phyloP scores from a whole-genome alignment of 257 asterid genomes.

The Rehmannia glutinosa region DNA sequence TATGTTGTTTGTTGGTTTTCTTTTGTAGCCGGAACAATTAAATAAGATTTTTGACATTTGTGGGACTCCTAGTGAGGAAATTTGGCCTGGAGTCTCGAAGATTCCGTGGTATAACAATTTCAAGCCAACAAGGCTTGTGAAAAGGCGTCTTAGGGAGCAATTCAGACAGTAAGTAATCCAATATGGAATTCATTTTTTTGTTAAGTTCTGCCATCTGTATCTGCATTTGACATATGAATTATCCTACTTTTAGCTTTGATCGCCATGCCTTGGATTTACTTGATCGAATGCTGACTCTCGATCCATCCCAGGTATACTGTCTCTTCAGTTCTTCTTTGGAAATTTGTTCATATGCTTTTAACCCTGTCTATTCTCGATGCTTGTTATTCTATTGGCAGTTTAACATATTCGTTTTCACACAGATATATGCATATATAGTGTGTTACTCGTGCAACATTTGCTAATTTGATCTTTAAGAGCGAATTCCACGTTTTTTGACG shows the following conservation, averaged over 20 bases:
- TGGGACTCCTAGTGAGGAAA: conserved; percentile 73
- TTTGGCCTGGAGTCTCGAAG: conserved; percentile 90
- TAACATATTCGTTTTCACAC: no score
- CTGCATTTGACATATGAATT: conserved; percentile 8
- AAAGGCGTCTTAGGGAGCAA: conserved; percentile 78
- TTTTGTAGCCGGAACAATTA: conserved; percentile 74
- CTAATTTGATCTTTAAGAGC: conserved; percentile 12
- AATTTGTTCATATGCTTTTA: neutral
- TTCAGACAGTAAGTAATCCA: conserved; percentile 65
- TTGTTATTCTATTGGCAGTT: no score
- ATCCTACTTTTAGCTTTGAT: conserved; percentile 57
- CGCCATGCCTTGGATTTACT: conserved; percentile 92
- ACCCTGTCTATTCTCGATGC: neutral
- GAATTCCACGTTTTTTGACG: no score
- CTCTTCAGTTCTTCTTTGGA: neutral
- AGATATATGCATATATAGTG: no score
- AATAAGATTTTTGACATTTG: conserved; percentile 75
- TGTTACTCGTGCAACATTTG: neutral
- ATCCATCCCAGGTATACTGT: conserved; percentile 82
- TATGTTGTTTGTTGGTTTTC: neutral
- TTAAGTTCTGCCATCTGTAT: neutral
- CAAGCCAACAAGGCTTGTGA: conserved; percentile 66
- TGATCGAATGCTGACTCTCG: conserved; percentile 80
- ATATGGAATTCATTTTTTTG: neutral
- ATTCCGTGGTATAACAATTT: conserved; percentile 80